Conservation (phyloP, 2,329 filamentous ascomycete genomes). For the Periconia sp. region DNA sequence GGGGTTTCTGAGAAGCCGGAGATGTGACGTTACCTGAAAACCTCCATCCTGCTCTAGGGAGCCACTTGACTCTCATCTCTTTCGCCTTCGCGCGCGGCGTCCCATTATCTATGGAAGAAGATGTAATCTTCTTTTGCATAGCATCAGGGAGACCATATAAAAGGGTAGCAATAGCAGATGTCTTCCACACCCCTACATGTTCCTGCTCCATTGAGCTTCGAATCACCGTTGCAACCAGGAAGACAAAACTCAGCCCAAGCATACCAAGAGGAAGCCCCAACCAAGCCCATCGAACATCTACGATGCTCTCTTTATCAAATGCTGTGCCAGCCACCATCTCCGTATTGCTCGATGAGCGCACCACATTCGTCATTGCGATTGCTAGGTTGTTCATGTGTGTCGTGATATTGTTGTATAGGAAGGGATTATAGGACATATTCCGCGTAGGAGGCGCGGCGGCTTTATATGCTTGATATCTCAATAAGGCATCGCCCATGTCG, state of each 20-base stretch:
- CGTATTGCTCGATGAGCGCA: slow-evolving; percentile 4
- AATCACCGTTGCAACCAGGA: slow-evolving; percentile 28
- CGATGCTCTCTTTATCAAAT: slow-evolving; percentile 19
- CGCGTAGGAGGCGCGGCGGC: not conserved
- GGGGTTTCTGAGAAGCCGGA: slow-evolving; percentile 5
- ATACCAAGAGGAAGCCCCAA: slow-evolving; percentile 26
- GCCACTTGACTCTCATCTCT: slow-evolving; percentile 10
- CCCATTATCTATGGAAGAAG: not conserved
- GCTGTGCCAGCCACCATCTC: slow-evolving; percentile 13
- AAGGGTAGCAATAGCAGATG: slow-evolving; percentile 17
- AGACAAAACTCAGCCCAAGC: slow-evolving; percentile 19
- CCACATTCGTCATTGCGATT: slow-evolving; percentile 4
- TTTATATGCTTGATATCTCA: slow-evolving; percentile 3
- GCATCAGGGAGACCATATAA: slow-evolving; percentile 17
- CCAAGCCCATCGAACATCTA: slow-evolving; percentile 33
- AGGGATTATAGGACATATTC: slow-evolving; percentile 4
- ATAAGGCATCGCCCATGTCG: not conserved
- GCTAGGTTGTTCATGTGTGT: slow-evolving; percentile 5
- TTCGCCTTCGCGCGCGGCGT: slow-evolving; percentile 17
- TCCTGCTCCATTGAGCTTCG: slow-evolving; percentile 16
- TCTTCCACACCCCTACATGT: slow-evolving; percentile 28
- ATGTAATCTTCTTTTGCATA: slow-evolving; percentile 15
- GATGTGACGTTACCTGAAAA: slow-evolving; percentile 9
- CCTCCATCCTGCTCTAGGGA: slow-evolving; percentile 13
- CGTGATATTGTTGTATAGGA: slow-evolving; percentile 5